Base-by-base conservation (phyloP, 768 basidiomycete genomes). In the Auricularia sp. region DNA sequence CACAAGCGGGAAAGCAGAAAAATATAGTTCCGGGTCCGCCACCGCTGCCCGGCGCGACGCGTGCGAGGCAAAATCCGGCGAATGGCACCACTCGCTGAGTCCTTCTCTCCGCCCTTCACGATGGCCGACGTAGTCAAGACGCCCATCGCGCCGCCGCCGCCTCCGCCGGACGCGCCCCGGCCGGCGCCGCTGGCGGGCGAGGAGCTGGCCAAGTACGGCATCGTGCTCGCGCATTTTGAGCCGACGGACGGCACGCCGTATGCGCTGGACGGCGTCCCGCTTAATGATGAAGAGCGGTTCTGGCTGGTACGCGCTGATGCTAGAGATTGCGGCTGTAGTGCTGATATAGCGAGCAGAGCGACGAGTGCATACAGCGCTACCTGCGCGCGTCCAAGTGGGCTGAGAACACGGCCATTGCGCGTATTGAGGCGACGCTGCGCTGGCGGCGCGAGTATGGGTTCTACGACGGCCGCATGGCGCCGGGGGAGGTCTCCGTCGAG, bases 401-500 rank as follows among this genome's bases (percentile, higher is more conserved):
- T 18, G 73, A 77, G 6, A 71, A 78, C n/a, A 75, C 73, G 34
- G 82, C 85, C 3, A 86, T 92, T 64, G 77, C 80, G 44, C 80
- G 91, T 14, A 73, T 92, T 2, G 89, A 93, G 71, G 81, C 73
- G 24, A 92, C 92, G 1, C 77, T 90, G 37, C 82, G 79, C 66
- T 94, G 93, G 93, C 78, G 92, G 62, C 81, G 92, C 39, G 89
- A 91, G 63, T 94, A 81, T 72, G 88, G 89, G 13, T 68, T 93
- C 18, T 85, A 90, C 68, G 39, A 33, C 14, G 83, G 87, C 68
- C 64, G 74, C 35, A 73, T 92, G 71, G 84, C 82, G 0, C 74
- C 87, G 3, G 79, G 81, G 0, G 77, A 82, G 66, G 84, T 96
- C 67, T 87, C 89, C 68, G 84, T 86, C 18, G 93, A 95, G 77